Evolutionary conservation across 805 yeast genomes (phyloP).

Genomic region (Lipomyces lipofer): DNA sequence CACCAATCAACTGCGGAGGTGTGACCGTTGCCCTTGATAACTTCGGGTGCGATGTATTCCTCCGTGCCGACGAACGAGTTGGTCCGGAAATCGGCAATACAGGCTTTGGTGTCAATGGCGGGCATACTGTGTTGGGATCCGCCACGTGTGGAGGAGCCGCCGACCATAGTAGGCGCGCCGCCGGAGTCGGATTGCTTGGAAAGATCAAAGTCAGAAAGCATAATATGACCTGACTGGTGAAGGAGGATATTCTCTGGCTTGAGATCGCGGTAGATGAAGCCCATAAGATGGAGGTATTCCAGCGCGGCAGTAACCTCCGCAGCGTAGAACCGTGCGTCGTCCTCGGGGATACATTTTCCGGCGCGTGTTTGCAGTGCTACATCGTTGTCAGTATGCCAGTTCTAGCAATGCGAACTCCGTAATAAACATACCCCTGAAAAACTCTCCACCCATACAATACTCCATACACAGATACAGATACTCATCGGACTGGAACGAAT

Average conservation of each 20-base stretch:
- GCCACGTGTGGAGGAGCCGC: conserved; percentile 34
- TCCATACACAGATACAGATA: conserved; percentile 94
- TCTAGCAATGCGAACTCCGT: background rate
- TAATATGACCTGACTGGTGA: conserved; percentile 97
- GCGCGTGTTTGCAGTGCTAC: conserved; percentile 84
- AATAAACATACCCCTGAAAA: conserved; percentile 56
- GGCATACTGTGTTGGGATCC: conserved; percentile 49
- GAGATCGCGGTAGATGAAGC: conserved; percentile 92
- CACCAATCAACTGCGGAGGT: conserved; percentile 99
- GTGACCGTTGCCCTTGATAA: conserved; percentile 94
- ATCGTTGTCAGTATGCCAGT: background rate
- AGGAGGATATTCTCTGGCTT: conserved; percentile 94
- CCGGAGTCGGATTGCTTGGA: conserved; percentile 82
- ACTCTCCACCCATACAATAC: conserved; percentile 99
- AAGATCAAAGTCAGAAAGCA: conserved; percentile 94
- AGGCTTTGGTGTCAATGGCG: conserved; percentile 87
- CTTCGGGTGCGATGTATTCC: conserved; percentile 98
- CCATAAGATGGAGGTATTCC: conserved; percentile 94
- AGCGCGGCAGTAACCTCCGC: conserved; percentile 97
- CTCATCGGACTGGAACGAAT: conserved; percentile 93
- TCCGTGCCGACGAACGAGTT: conserved; percentile 99
- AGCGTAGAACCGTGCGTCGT: conserved; percentile 90
- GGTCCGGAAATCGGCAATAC: conserved; percentile 94
- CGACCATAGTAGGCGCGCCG: conserved; percentile 71
- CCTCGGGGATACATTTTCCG: conserved; percentile 80